These are phyloP conservation scores for Theobroma cacao DNA, from an alignment of 345 rosid species.

Conservation along the genomic window DNA sequence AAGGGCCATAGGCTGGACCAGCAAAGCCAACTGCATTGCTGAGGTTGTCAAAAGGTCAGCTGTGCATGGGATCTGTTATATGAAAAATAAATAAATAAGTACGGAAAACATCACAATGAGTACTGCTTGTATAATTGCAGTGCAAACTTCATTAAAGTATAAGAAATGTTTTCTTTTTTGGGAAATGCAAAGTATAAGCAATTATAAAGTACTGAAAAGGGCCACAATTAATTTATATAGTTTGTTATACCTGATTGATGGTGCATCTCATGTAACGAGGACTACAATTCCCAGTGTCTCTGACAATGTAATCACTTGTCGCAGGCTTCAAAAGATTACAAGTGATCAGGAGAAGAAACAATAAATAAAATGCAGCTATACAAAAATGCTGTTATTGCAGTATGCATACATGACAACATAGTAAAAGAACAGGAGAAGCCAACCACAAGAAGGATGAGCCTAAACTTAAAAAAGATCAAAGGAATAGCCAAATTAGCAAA, in stretches of 20 bases:
- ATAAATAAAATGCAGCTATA: slow-evolving; percentile 3
- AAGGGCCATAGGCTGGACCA: slow-evolving; percentile 95
- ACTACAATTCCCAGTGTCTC: slow-evolving; percentile 95
- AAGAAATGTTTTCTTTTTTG: no score
- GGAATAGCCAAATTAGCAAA: neutral
- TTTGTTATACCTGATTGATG: slow-evolving; percentile 72
- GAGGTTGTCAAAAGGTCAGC: slow-evolving; percentile 91
- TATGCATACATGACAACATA: slow-evolving; percentile 1
- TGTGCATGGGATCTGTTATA: slow-evolving; percentile 87
- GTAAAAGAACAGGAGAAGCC: neutral
- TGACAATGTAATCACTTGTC: slow-evolving; percentile 77
- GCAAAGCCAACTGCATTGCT: slow-evolving; percentile 88
- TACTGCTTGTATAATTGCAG: neutral
- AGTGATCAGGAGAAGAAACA: slow-evolving; percentile 12
- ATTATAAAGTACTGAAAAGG: neutral
- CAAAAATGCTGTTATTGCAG: neutral
- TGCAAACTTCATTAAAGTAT: neutral
- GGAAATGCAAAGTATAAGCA: neutral
- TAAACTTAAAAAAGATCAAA: neutral
- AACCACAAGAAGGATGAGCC: neutral
- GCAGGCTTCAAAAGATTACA: slow-evolving; percentile 68
- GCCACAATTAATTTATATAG: slow-evolving; percentile 17
- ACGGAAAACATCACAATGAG: neutral
- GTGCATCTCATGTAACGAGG: slow-evolving; percentile 99
- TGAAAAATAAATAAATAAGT: slow-evolving; percentile 1